A percentile compares a stretch with the other conserved stretches of the same genome.
Conservation (phyloP, 352 stramenopile genomes). For the Poterioochromonas sp. region DNA sequence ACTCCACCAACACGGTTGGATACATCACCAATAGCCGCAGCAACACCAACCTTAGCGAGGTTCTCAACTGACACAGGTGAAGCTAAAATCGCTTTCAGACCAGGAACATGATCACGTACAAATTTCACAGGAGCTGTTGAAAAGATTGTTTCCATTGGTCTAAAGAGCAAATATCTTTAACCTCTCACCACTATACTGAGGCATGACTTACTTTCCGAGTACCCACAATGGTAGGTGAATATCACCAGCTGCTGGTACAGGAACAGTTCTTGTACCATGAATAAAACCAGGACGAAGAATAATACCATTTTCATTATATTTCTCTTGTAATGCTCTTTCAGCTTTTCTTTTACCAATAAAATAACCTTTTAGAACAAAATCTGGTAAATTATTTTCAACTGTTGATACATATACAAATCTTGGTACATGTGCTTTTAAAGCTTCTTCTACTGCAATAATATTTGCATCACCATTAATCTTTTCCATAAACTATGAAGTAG, state of each 20-base stretch:
- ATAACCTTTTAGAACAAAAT: slow-evolving; percentile 39
- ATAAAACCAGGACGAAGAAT: slow-evolving; percentile 44
- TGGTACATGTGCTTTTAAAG: slow-evolving; percentile 26
- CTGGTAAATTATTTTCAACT: slow-evolving; percentile 37
- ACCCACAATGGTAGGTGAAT: slow-evolving; percentile 24
- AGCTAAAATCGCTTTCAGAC: slow-evolving; percentile 36
- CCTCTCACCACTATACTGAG: not conserved
- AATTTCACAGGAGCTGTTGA: not conserved
- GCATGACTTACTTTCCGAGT: not conserved
- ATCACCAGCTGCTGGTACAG: not conserved
- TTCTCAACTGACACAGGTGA: slow-evolving; percentile 30
- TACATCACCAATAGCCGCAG: slow-evolving; percentile 36
- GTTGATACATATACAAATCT: slow-evolving; percentile 39
- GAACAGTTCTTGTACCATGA: slow-evolving; percentile 33
- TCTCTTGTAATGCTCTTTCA: slow-evolving; percentile 38
- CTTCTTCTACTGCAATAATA: not conserved
- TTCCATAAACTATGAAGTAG: slow-evolving; percentile 40
- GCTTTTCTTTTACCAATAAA: slow-evolving; percentile 43
- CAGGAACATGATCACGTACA: slow-evolving; percentile 22
- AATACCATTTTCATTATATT: slow-evolving; percentile 34
- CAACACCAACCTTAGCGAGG: slow-evolving; percentile 37
- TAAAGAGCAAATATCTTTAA: too few species aligned
- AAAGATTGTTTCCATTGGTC: slow-evolving; percentile 35
- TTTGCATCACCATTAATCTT: slow-evolving; percentile 46
- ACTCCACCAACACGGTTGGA: not conserved